Base-by-base conservation (phyloP, 768 basidiomycete species). In the Amanita pseudoporphyria region DNA sequence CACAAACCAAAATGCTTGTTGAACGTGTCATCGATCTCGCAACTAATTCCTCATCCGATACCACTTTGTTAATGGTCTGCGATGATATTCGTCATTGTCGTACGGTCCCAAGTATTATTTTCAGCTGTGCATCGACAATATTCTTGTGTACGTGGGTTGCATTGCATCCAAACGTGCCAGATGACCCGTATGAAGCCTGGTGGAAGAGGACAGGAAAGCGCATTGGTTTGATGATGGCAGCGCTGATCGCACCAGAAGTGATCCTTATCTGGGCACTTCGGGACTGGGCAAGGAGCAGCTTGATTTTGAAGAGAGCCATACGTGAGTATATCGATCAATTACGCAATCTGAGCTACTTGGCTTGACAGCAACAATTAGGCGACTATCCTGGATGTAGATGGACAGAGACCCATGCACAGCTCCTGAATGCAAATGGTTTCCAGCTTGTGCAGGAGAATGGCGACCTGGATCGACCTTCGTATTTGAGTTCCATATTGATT, bases 101-200 rank as follows among this genome's bases (percentile, higher is more conserved):
- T 22, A 35, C 45, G 10, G 18, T 46, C 18, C 10, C n/a, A 13
- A 46, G 18, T 13, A 46, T 46, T 9, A 21, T 46, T 19, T 21
- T 21, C 10, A 46, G 45, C 33, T 46, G 45, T 19, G 35, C 21
- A 5, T 46, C 45, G 9, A 46, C 45, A 10, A 26, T 46, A 5
- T 36, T 46, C 19, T 26, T 46, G 18, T 46, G 45, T 18, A 46
- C 45, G 14, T 46, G 45, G 45, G 45, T 36, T 36, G 13, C 45
- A 9, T 36, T 46, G 18, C 45, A 46, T 16, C 45, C 18, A 6
- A 16, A 46, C 22, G 45, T 46, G 10, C 45, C 45, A 26, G 14
- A 36, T 13, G 14, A 46, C 13, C 45, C 45, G 31, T 21, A 46
- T n/a, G 32, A 36, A 5, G 4, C 19, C 22, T 19, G 32, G 45